phyloP scores from a whole-genome alignment of 176 grass and related monocot genomes.

The Elymus sibiricus region DNA sequence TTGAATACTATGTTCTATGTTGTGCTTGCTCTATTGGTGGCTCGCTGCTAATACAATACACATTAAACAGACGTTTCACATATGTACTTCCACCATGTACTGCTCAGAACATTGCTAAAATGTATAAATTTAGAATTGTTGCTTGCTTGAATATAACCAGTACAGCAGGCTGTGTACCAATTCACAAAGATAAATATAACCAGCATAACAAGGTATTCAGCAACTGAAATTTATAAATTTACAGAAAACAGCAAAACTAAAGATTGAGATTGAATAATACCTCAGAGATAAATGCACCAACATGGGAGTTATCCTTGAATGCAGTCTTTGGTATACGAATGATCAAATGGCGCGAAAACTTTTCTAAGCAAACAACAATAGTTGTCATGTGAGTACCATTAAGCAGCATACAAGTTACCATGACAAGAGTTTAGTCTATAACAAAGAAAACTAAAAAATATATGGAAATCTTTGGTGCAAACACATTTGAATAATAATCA shows the following conservation, averaged over 20 bases:
- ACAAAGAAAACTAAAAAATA: neutral
- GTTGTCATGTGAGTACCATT: constrained; percentile 14
- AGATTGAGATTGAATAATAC: constrained; percentile 43
- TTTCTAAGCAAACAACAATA: constrained; percentile 54
- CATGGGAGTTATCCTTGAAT: constrained; percentile 98
- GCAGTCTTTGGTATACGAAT: constrained; percentile 79
- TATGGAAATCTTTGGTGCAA: neutral
- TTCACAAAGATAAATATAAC: constrained; percentile 9
- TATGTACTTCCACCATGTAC: neutral
- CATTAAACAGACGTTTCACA: neutral
- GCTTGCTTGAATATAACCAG: neutral
- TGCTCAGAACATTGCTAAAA: constrained; percentile 4
- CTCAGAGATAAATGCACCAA: constrained; percentile 85
- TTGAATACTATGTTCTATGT: neutral
- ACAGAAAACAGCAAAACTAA: neutral
- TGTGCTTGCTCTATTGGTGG: neutral
- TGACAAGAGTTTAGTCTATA: neutral
- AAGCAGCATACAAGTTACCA: constrained; percentile 14
- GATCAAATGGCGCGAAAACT: constrained; percentile 93
- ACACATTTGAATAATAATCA: neutral
- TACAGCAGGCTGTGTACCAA: neutral
- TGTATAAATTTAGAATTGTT: neutral
- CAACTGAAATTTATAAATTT: constrained; percentile 19
- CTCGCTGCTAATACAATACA: neutral
- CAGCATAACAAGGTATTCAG: neutral